A percentile compares a stretch with the other conserved stretches of the same genome.
These are phyloP conservation scores for Aegilops umbellulata DNA, from an alignment of 176 grass and related monocot genomes.

Conservation along the genomic window DNA sequence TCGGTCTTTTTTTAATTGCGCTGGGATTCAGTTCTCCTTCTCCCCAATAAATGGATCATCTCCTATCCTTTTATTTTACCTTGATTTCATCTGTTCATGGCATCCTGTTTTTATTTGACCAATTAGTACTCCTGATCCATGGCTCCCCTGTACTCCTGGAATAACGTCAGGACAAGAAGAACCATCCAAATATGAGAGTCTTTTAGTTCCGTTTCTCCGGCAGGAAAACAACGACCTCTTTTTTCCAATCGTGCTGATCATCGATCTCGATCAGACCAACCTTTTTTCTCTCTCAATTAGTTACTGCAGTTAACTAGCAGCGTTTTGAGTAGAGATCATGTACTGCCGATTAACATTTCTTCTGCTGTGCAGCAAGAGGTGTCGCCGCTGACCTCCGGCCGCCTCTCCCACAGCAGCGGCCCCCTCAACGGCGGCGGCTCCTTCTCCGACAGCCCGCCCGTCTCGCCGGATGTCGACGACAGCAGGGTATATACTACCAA, in stretches of 20 bases:
- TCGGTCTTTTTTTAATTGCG: conserved; percentile 23
- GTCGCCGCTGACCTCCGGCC: conserved; percentile 88
- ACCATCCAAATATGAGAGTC: conserved; percentile 27
- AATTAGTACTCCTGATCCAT: conserved; percentile 3
- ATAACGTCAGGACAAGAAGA: conserved; percentile 34
- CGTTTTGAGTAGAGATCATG: not conserved
- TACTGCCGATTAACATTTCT: conserved; percentile 1
- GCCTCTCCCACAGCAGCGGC: conserved; percentile 96
- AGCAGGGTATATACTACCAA: conserved; percentile 46
- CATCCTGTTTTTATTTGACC: not conserved
- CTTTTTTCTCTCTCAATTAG: too few relatives aligned
- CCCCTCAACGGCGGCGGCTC: conserved; percentile 85
- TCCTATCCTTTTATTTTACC: not conserved
- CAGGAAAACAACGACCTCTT: not conserved
- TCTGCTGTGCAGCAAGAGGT: conserved; percentile 48
- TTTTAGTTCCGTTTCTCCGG: not conserved
- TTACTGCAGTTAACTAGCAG: not conserved
- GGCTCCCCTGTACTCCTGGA: conserved; percentile 27
- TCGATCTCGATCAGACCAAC: not conserved
- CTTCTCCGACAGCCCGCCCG: conserved; percentile 89
- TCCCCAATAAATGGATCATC: not conserved
- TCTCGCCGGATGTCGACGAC: conserved; percentile 87
- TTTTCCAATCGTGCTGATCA: not conserved
- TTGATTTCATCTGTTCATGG: conserved; percentile 15
- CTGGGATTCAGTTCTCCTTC: not conserved